Evolutionary conservation across 169 alveolate genomes (phyloP).

Genomic region (Cystoisospora suis): DNA sequence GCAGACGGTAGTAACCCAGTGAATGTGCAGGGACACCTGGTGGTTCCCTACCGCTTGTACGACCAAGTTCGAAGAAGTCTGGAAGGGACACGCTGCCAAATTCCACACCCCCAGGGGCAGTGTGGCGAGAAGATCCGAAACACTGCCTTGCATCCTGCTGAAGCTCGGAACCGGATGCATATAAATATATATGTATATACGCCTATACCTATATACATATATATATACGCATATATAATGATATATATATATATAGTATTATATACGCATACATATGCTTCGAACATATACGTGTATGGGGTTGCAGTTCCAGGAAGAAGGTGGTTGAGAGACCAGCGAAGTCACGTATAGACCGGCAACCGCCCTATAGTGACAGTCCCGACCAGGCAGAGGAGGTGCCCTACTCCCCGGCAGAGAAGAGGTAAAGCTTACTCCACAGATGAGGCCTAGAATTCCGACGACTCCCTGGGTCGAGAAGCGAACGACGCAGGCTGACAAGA

Average conservation of each 20-base stretch:
- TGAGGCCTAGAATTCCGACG: neutral
- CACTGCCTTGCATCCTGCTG: neutral
- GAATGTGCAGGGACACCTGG: no score
- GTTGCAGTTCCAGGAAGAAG: no score
- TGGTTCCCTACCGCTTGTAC: no score
- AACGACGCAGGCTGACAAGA: neutral
- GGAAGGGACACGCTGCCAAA: neutral
- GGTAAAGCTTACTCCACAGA: neutral
- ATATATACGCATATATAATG: neutral
- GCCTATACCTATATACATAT: neutral
- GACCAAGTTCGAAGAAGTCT: neutral
- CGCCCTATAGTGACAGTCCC: neutral
- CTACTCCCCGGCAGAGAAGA: neutral
- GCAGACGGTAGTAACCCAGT: no score
- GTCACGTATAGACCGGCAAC: neutral
- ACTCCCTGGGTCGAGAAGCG: conserved; percentile 25
- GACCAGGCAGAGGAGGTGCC: neutral
- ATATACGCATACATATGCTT: no score
- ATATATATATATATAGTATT: no score
- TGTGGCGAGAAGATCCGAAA: neutral
- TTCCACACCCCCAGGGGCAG: neutral
- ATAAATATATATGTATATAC: neutral
- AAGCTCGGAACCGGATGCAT: neutral
- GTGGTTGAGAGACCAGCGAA: neutral
- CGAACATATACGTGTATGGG: neutral